Evolutionary conservation across 305 asterid species (phyloP), one percentile per base, ranked within the genome.

Genomic region (Salvia sclarea): DNA sequence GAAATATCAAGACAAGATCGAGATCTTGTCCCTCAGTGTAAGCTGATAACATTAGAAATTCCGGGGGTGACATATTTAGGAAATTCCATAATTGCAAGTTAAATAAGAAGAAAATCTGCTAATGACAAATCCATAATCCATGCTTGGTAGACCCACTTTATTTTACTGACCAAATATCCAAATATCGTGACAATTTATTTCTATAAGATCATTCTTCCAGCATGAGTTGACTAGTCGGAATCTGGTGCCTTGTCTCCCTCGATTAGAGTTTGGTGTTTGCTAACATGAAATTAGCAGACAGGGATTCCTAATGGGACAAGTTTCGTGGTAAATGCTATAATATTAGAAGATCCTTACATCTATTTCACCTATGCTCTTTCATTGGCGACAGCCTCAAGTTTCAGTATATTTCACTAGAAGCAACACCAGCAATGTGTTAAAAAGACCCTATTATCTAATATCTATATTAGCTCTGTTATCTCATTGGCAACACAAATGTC

Each of bases 401-500:
- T 63, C 64, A 41, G 30, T 10, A 53, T 71, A 45, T 24, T 57
- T 57, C 24, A 35, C 24, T 37, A 12, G 45, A 44, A 8, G 56
- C 40, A 33, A 18, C 12, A 9, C 18, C 4, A 18, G 55, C 0
- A 3, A 10, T 13, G 17, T 17, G 10, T 35, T 14, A 21, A 52
- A 22, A 21, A 59, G 17, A 63, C 5, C 17, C 31, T 30, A 22
- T 22, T 35, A 41, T 13, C 31, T 30, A 22, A 13, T 35, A 41
- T 13, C 22, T 22, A 6, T n/a, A 11, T 22, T 2, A 43, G 38
- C 43, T 21, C 55, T 43, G 25, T 16, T 25, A 62, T 62, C 12
- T 8, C 43, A 24, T 62, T 13, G 40, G 38, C 24, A 30, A 43
- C 40, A 13, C 8, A 30, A 30, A 2, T 0, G 43, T 37, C 43